These are phyloP conservation scores for Fonsecaea erecta DNA, from an alignment of 2,329 filamentous ascomycete species.

Conservation along the genomic window DNA sequence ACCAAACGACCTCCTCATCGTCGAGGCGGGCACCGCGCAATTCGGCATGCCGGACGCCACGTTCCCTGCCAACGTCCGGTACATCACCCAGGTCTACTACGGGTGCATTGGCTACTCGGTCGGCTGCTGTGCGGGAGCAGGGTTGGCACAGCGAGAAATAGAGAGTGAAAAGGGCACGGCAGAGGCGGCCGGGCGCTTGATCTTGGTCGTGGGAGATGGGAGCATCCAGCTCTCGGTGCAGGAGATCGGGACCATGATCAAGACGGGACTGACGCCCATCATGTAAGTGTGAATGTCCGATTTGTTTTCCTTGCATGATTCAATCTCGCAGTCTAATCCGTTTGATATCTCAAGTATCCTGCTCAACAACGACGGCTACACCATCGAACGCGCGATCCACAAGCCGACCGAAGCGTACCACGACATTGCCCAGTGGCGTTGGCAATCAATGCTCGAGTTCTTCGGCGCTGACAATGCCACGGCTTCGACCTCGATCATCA, in stretches of 20 bases:
- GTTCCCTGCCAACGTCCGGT: slow-evolving; percentile 28
- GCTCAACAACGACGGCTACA: neutral
- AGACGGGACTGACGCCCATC: slow-evolving; percentile 30
- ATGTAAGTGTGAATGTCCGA: slow-evolving; percentile 11
- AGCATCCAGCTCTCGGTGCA: slow-evolving; percentile 37
- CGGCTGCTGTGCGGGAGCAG: slow-evolving; percentile 29
- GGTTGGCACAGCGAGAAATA: slow-evolving; percentile 18
- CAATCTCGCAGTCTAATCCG: too few relatives aligned
- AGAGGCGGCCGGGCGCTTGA: slow-evolving; percentile 23
- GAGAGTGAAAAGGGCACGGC: slow-evolving; percentile 23
- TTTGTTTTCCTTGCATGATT: neutral
- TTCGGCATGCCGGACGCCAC: slow-evolving; percentile 32
- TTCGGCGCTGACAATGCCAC: too few relatives aligned
- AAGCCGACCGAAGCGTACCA: too few relatives aligned
- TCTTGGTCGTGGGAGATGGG: slow-evolving; percentile 35
- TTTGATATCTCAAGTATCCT: neutral
- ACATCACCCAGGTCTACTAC: slow-evolving; percentile 34
- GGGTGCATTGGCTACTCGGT: slow-evolving; percentile 36
- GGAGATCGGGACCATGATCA: slow-evolving; percentile 36
- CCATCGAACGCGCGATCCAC: neutral
- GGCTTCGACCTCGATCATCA: too few relatives aligned
- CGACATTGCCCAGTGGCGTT: too few relatives aligned
- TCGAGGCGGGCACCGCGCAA: slow-evolving; percentile 35
- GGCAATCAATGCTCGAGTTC: too few relatives aligned
- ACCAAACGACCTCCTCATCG: slow-evolving; percentile 31